Base-by-base conservation (phyloP, 805 yeast species). In the Vanderwaltozyma verrucispora region DNA sequence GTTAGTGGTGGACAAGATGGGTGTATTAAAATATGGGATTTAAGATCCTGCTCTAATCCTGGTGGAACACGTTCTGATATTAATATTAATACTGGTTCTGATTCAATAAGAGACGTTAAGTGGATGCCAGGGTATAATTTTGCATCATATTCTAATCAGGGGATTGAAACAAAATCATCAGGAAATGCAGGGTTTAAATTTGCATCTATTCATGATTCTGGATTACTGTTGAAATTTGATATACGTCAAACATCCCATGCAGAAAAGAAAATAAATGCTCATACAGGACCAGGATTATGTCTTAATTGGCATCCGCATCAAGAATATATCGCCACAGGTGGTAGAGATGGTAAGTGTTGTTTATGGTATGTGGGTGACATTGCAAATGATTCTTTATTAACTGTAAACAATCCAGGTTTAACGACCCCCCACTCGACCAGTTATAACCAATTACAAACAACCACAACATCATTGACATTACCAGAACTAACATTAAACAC, bases 311-410 rank as follows among this genome's bases (percentile, higher is more conserved):
- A 88, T 53, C 94, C 94, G 0, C 78, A 76, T 28, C 56, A 69
- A 27, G 95, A 88, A 44, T 83, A 79, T 49, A 72, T 92, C 16
- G 78, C 80, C 5, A 84, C 95, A 16, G 96, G 96, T 13, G 98
- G 98, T 7, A 69, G 96, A 49, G 98, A 92, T 59, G 80, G 81
- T 37, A 56, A 58, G 40, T 51, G 59, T 26, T 55, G 57, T 28
- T 39, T 56, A 12, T 59, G 64, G 64, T 53, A 56, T 33, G 43
- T 58, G 18, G 62, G 64, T 7, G 60, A 56, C 27, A 45, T 38
- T 29, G 21, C 36, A 11, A 38, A 30, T 26, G 38, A 36, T 15
- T 14, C 25, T 14, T 20, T 25, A 13, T 27, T 30, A 1, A 28
- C 35, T 1, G 20, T 29, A 6, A 17, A 13, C 2, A 27, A 21